A percentile compares a stretch with the other conserved stretches of the same genome.
phyloP scores from a whole-genome alignment of 495 filamentous ascomycete genomes.

The Aspergillus nidulans region DNA sequence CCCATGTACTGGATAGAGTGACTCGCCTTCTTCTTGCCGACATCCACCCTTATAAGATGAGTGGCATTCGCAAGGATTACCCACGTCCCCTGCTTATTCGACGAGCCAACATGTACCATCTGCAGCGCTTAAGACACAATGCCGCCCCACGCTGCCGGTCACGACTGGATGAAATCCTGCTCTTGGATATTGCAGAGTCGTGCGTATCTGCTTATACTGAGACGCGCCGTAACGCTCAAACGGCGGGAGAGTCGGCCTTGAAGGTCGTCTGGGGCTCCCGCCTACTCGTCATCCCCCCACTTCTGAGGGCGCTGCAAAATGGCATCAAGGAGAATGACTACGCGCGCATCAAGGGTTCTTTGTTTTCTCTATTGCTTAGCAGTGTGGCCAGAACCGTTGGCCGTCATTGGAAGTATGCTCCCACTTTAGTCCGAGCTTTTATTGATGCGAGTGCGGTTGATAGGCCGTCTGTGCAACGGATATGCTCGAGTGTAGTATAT shows the following conservation, averaged over 20 bases:
- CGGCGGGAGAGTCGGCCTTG: slow-evolving; percentile 87
- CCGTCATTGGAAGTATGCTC: slow-evolving; percentile 89
- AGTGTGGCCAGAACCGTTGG: slow-evolving; percentile 83
- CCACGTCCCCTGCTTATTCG: slow-evolving; percentile 83
- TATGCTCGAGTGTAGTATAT: slow-evolving; percentile 75
- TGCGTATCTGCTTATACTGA: slow-evolving; percentile 94
- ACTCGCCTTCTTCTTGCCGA: slow-evolving; percentile 77
- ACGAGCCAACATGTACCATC: slow-evolving; percentile 88
- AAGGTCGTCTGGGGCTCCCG: slow-evolving; percentile 84
- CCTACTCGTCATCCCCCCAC: slow-evolving; percentile 79
- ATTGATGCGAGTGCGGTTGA: slow-evolving; percentile 86
- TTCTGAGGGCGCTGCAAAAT: slow-evolving; percentile 72
- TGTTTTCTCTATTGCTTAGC: slow-evolving; percentile 85
- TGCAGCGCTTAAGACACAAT: slow-evolving; percentile 90
- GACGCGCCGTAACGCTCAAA: slow-evolving; percentile 87
- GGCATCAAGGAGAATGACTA: slow-evolving; percentile 80
- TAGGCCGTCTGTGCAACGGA: slow-evolving; percentile 87
- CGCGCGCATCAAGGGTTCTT: slow-evolving; percentile 85
- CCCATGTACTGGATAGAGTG: slow-evolving; percentile 86
- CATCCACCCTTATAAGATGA: slow-evolving; percentile 88
- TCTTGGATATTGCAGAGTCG: slow-evolving; percentile 86
- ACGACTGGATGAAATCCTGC: slow-evolving; percentile 73
- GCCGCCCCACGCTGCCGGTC: slow-evolving; percentile 79
- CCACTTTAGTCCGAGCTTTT: slow-evolving; percentile 77
- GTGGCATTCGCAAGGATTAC: slow-evolving; percentile 85